These are phyloP conservation scores for Skeletonema grethae DNA, from an alignment of 108 stramenopile species.

Conservation along the genomic window DNA sequence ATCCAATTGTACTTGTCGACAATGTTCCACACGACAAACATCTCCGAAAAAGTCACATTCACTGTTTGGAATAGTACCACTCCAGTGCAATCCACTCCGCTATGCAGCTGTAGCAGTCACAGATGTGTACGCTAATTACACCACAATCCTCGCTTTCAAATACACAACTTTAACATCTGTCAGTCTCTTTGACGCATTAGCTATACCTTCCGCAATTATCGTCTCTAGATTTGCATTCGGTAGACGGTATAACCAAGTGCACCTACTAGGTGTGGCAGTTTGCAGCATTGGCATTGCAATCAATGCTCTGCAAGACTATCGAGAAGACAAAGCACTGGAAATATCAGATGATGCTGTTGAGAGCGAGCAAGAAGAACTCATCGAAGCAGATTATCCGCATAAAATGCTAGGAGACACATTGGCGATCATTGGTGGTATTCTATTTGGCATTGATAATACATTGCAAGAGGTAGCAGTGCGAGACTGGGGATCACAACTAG, in stretches of 20 bases:
- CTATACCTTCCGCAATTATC: slow-evolving; percentile 94
- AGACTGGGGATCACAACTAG: slow-evolving; percentile 52
- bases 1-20: not conserved
- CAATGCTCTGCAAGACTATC: slow-evolving; percentile 84
- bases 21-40: not conserved
- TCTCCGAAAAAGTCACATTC: slow-evolving; percentile 20
- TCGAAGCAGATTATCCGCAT: slow-evolving; percentile 61
- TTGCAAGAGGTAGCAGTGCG: slow-evolving; percentile 74
- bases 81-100: slow-evolving; percentile 19
- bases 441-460: slow-evolving; percentile 90
- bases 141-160: slow-evolving; percentile 67
- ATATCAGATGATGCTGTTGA: slow-evolving; percentile 18
- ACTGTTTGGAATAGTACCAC: slow-evolving; percentile 30
- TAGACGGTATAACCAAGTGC: slow-evolving; percentile 65
- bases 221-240: slow-evolving; percentile 73
- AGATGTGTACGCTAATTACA: slow-evolving; percentile 77
- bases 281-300: slow-evolving; percentile 84
- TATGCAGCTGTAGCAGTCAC: slow-evolving; percentile 51
- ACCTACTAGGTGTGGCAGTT: slow-evolving; percentile 76
- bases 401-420: slow-evolving; percentile 84
- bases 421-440: slow-evolving; percentile 82
- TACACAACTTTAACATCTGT: slow-evolving; percentile 94
- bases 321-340: slow-evolving; percentile 44
- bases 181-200: slow-evolving; percentile 89
- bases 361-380: slow-evolving; percentile 36